Percentiles rank a stretch among this genome's conserved stretches.
These are phyloP conservation scores for Malus domestica DNA, from an alignment of 306 rosid genomes.

Conservation along the genomic window DNA sequence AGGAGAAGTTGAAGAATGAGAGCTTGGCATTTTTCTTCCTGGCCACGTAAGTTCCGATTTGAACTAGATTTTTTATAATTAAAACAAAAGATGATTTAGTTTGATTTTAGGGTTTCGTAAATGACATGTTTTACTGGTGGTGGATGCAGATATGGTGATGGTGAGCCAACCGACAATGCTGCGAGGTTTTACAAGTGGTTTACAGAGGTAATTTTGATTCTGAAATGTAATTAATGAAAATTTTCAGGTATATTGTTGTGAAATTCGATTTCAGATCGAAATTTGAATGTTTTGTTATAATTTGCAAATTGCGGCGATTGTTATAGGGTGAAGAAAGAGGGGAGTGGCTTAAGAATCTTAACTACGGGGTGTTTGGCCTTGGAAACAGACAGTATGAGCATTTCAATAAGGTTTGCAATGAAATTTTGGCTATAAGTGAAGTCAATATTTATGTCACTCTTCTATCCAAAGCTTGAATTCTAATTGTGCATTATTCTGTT, in stretches of 20 bases:
- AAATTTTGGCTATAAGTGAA: neutral
- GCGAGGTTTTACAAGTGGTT: slow-evolving; percentile 95
- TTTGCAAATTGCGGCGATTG: neutral
- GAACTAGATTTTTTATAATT: neutral
- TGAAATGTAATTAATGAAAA: neutral
- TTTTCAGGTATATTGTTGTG: neutral
- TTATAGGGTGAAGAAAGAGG: slow-evolving; percentile 73
- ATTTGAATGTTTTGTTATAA: neutral
- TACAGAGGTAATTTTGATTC: slow-evolving; percentile 47
- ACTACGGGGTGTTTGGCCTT: slow-evolving; percentile 88
- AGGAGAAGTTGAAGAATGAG: slow-evolving; percentile 71
- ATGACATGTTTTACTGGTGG: slow-evolving; percentile 8
- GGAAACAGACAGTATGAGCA: slow-evolving; percentile 98
- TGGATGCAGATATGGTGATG: slow-evolving; percentile 88
- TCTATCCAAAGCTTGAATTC: neutral
- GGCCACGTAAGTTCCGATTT: slow-evolving; percentile 72
- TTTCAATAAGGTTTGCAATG: slow-evolving; percentile 75
- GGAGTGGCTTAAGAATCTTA: slow-evolving; percentile 70
- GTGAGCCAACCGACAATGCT: slow-evolving; percentile 98
- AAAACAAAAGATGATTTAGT: neutral
- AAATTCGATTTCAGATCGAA: neutral
- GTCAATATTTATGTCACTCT: neutral
- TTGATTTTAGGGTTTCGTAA: neutral
- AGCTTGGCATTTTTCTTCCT: slow-evolving; percentile 58
- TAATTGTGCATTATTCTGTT: neutral